Base-by-base conservation (phyloP, 768 basidiomycete genomes). In the Tephrocybe sp. region DNA sequence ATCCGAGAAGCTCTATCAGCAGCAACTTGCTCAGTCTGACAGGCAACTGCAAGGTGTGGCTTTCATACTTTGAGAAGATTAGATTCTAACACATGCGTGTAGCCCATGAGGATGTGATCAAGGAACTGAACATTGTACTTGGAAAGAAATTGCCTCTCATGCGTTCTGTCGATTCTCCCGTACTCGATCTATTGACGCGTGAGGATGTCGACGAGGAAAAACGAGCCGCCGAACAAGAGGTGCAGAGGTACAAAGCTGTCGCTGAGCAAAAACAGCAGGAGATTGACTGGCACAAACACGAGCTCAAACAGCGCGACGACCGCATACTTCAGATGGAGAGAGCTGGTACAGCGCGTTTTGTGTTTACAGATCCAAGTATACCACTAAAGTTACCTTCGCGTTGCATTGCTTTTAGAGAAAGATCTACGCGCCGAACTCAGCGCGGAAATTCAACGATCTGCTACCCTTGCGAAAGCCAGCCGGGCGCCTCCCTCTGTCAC, bases 171-270 rank as follows among this genome's bases (percentile, higher is more conserved):
- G 79, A 78, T 54, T 71, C 68, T 12, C 73, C 77, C 2, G 75
- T 80, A 4, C 71, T 86, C 25, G 82, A 87, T 57, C 76, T 93
- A 41, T 67, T 93, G 11, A 88, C 88, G 8, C 80, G 87, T 48
- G 88, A 89, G 52, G 80, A 80, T 2, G 88, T 84, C 5, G 83
- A 90, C 51, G 81, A 82, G 48, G 87, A 90, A 68, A 83, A 81
- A 58, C 75, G 74, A 37, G 65, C 51, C 1, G 62, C 80, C 25
- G 77, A 83, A 51, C 68, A 76, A 30, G 79, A 83, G 45, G 63
- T 83, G 12, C 61, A 55, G 18, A 68, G 72, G 14, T 71, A 77
- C 59, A 76, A 77, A 41, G 66, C 73, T 4, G 45, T 62, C 4
- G 56, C 80, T 36, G 75, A 76, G 46, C 71, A 75, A 33, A 76